phyloP scores from a whole-genome alignment of 2,329 filamentous ascomycete genomes.

The Colletotrichum lindemuthianum region DNA sequence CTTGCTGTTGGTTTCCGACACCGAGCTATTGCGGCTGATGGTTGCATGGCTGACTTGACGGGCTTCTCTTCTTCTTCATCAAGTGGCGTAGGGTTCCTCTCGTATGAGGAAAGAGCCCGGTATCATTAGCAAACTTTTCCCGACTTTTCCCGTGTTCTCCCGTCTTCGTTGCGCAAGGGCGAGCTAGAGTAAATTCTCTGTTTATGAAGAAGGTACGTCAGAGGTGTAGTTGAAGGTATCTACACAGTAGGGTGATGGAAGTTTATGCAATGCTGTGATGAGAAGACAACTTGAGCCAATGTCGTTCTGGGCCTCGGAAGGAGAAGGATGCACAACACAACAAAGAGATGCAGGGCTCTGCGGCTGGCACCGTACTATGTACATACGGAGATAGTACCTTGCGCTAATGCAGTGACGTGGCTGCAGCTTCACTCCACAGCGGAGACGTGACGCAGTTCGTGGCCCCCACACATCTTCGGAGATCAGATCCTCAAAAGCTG shows the following conservation, averaged over 20 bases:
- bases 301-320: background rate
- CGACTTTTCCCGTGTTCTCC: too few relatives aligned
- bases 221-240: background rate
- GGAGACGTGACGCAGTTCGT: constrained; percentile 9
- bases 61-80: too few relatives aligned
- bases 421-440: constrained; percentile 24
- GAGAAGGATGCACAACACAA: background rate
- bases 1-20: background rate
- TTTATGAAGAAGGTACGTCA: constrained; percentile 5
- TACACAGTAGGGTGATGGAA: background rate
- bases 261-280: too few relatives aligned
- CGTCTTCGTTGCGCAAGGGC: too few relatives aligned
- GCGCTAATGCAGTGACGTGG: constrained; percentile 10
- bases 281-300: too few relatives aligned
- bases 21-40: background rate
- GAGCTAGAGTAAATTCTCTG: background rate
- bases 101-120: too few relatives aligned
- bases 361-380: background rate
- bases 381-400: constrained; percentile 4
- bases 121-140: too few relatives aligned
- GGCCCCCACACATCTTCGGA: constrained; percentile 10
- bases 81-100: too few relatives aligned
- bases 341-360: constrained; percentile 28
- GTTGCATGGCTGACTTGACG: too few relatives aligned
- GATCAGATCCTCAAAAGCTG: constrained; percentile 8